Conservation (phyloP, 768 basidiomycete species). For the Podaxis sp. region DNA sequence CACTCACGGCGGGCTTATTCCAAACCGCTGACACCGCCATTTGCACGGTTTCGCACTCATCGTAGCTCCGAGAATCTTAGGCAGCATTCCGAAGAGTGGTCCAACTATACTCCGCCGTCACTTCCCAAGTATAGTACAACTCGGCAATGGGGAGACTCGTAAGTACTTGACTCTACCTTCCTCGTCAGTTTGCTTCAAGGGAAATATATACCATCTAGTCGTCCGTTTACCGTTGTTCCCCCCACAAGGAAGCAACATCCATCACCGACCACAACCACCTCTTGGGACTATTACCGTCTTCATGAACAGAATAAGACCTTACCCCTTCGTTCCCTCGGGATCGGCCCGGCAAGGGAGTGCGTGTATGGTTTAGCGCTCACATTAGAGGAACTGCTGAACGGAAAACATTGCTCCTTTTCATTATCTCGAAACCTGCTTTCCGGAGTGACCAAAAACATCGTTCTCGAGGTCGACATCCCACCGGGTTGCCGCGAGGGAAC, state of each 20-base stretch:
- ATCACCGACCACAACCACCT: not conserved
- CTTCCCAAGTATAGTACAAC: not conserved
- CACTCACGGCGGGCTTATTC: not conserved
- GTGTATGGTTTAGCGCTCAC: slow-evolving; percentile 60
- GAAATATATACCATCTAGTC: not conserved
- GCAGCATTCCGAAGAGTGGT: not conserved
- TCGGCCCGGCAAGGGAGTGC: slow-evolving; percentile 57
- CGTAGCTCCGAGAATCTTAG: slow-evolving; percentile 7
- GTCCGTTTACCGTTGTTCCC: slow-evolving; percentile 10
- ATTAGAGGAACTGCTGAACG: slow-evolving; percentile 60
- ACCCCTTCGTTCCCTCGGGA: slow-evolving; percentile 39
- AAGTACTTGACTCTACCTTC: not conserved
- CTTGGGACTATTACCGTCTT: slow-evolving; percentile 8
- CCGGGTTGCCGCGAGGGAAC: slow-evolving; percentile 62
- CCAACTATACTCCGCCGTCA: slow-evolving; percentile 2
- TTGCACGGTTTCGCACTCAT: not conserved
- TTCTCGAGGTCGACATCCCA: slow-evolving; percentile 59
- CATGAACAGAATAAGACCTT: slow-evolving; percentile 14
- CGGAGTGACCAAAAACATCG: slow-evolving; percentile 47
- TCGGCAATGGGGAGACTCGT: slow-evolving; percentile 3
- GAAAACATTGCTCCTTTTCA: slow-evolving; percentile 54
- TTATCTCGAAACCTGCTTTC: slow-evolving; percentile 56
- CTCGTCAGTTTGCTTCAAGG: too few species aligned
- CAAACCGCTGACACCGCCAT: not conserved
- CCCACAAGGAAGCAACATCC: not conserved